Evolutionary conservation across 2,329 filamentous ascomycete species (phyloP).

Genomic region (Diaporthe vaccinii): DNA sequence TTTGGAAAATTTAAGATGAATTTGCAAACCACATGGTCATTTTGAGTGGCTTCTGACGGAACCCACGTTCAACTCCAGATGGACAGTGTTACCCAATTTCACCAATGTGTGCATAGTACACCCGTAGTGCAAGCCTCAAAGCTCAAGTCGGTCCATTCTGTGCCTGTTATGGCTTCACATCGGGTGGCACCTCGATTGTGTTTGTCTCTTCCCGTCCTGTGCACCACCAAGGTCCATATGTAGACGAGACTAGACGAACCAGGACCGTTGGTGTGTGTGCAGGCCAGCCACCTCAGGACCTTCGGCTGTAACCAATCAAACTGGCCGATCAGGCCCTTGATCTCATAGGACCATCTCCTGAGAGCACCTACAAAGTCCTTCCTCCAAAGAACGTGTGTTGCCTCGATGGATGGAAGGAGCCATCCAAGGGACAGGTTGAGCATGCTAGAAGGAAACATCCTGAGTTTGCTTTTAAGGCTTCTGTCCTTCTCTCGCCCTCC

Average conservation of each 20-base stretch:
- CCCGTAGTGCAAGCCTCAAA: background rate
- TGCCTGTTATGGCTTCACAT: background rate
- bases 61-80: background rate
- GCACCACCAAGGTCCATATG: background rate
- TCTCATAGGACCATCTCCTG: background rate
- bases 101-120: background rate
- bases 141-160: background rate
- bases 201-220: constrained; percentile 5
- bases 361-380: background rate
- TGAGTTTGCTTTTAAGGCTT: background rate
- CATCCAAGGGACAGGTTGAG: background rate
- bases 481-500: no score
- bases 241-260: background rate
- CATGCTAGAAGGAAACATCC: background rate
- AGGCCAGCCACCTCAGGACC: background rate
- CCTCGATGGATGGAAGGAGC: background rate
- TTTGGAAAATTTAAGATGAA: no score
- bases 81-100: background rate
- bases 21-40: no score
- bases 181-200: background rate
- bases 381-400: background rate
- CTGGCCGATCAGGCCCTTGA: background rate
- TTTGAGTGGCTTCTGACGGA: background rate
- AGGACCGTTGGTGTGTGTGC: background rate
- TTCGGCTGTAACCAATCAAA: constrained; percentile 7